phyloP scores from a whole-genome alignment of 805 yeast species.

The Cephaloascus albidus region DNA sequence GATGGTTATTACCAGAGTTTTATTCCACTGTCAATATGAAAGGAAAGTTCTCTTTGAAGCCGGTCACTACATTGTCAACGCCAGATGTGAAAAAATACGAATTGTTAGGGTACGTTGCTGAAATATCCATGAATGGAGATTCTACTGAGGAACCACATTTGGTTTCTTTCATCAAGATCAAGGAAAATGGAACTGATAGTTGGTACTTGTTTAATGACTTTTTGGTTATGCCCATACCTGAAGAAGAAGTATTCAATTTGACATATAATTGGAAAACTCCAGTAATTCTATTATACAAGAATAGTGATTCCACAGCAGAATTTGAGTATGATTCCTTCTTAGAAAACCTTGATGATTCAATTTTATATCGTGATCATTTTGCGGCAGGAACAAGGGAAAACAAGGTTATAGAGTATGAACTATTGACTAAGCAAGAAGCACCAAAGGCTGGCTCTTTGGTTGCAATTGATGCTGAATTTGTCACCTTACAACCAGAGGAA shows the following conservation, averaged over 20 bases:
- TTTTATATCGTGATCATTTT: conserved; percentile 69
- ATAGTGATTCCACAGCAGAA: conserved; percentile 27
- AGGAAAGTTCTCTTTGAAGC: conserved; percentile 26
- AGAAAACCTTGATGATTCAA: conserved; percentile 43
- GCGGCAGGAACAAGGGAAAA: conserved; percentile 57
- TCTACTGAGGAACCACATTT: conserved; percentile 39
- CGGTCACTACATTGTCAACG: conserved; percentile 15
- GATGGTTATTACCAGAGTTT: conserved; percentile 59
- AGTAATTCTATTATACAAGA: conserved; percentile 57
- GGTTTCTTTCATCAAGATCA: conserved; percentile 47
- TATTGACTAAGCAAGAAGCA: conserved; percentile 60
- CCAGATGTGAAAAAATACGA: conserved; percentile 36
- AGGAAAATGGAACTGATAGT: conserved; percentile 16
- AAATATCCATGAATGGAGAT: conserved; percentile 45
- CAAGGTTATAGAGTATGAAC: conserved; percentile 51
- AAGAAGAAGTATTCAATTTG: conserved; percentile 70
- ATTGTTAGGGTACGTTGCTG: conserved; percentile 61
- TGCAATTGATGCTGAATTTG: conserved; percentile 97
- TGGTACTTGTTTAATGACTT: conserved; percentile 94
- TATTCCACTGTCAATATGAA: conserved; percentile 29
- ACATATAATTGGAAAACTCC: conserved; percentile 80
- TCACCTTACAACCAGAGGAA: conserved; percentile 67
- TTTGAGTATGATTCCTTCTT: conserved; percentile 38
- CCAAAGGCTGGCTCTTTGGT: conserved; percentile 70
- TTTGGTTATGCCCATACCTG: conserved; percentile 66